phyloP scores from a whole-genome alignment of 345 rosid genomes.

The Passiflora organensis region DNA sequence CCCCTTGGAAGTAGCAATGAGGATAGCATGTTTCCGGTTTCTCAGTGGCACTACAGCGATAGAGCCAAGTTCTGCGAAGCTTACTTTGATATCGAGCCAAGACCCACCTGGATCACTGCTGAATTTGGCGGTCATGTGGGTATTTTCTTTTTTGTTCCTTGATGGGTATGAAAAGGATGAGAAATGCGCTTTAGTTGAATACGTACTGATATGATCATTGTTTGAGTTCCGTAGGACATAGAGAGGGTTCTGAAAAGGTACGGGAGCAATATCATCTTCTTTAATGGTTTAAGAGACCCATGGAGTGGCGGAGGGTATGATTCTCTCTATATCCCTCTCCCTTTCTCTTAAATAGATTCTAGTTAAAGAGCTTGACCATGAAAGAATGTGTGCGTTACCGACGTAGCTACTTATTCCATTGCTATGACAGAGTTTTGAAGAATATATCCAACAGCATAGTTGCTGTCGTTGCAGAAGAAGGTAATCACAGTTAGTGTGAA shows the following conservation, averaged over 20 bases:
- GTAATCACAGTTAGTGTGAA: constrained; percentile 12
- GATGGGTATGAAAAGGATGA: too few relatives aligned
- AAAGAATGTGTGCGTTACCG: not conserved
- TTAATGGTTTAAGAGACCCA: constrained; percentile 68
- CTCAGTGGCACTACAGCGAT: constrained; percentile 19
- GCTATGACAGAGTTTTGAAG: constrained; percentile 40
- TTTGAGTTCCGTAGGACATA: constrained; percentile 30
- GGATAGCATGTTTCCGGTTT: constrained; percentile 47
- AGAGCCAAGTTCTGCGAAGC: constrained; percentile 13
- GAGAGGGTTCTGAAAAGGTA: constrained; percentile 41
- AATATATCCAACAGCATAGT: constrained; percentile 41
- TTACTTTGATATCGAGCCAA: constrained; percentile 22
- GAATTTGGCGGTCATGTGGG: constrained; percentile 56
- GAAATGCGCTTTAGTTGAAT: too few relatives aligned
- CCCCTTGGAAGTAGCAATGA: constrained; percentile 29
- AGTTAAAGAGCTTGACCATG: too few relatives aligned
- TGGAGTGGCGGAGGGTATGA: constrained; percentile 73
- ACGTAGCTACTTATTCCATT: not conserved
- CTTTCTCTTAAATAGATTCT: not conserved
- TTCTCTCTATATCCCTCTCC: not conserved
- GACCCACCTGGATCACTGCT: constrained; percentile 45
- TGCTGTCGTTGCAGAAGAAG: constrained; percentile 53
- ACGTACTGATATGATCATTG: not conserved
- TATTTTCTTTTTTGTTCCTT: not conserved
- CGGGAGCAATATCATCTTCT: constrained; percentile 62